phyloP scores from a whole-genome alignment of 345 rosid species.

The Salix arbutifolia region DNA sequence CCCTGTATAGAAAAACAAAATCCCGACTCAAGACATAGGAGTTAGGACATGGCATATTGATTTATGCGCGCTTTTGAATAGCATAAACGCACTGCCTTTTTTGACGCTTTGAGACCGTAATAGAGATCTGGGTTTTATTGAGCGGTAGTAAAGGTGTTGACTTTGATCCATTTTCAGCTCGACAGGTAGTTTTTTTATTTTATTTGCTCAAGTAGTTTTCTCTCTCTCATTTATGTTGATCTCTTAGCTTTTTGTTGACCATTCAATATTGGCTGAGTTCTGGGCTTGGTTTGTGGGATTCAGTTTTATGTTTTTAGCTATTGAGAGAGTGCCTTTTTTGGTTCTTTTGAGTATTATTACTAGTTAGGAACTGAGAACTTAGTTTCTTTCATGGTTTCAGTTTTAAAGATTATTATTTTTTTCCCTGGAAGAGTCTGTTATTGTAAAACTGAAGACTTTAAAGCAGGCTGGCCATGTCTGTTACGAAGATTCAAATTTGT shows the following conservation, averaged over 20 bases:
- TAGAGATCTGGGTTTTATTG: not conserved
- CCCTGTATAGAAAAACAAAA: not conserved
- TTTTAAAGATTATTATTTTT: not conserved
- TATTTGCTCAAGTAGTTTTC: not conserved
- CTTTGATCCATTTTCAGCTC: not conserved
- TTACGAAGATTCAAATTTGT: not conserved
- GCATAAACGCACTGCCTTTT: not conserved
- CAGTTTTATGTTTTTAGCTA: not conserved
- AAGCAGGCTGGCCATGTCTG: not conserved
- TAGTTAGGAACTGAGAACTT: not conserved
- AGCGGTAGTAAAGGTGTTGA: not conserved
- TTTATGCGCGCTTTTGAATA: not conserved
- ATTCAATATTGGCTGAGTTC: not conserved
- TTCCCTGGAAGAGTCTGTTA: not conserved
- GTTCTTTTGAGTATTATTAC: not conserved
- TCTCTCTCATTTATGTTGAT: not conserved
- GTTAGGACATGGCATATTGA: not conserved
- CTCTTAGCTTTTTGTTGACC: not conserved
- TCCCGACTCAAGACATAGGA: not conserved
- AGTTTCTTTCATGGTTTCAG: not conserved
- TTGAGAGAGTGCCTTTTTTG: not conserved
- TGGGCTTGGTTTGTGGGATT: not conserved
- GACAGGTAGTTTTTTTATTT: not conserved
- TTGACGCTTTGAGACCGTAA: not conserved
- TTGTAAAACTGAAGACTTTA: not conserved